Percentiles rank a stretch among this genome's conserved stretches.
Evolutionary conservation across 768 basidiomycete genomes (phyloP).

Genomic region (Leccinellum rugosiceps): DNA sequence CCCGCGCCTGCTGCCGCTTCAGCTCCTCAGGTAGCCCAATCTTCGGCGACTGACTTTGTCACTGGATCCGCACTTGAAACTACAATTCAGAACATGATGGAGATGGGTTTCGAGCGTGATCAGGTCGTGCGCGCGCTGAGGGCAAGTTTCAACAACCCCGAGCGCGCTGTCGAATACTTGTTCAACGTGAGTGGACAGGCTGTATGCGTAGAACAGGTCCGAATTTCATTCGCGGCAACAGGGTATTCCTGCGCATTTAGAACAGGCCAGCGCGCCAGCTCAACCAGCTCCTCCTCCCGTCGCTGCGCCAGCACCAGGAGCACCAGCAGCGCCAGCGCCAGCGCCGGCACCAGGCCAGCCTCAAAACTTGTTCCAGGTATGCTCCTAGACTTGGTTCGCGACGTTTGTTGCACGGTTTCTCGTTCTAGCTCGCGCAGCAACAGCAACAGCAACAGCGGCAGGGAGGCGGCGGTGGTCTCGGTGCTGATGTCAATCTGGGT

Average conservation of each 20-base stretch:
- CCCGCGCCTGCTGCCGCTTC: constrained; percentile 32
- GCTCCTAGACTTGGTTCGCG: constrained; percentile 12
- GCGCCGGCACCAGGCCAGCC: constrained; percentile 42
- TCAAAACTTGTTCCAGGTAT: constrained; percentile 86
- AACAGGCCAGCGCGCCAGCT: constrained; percentile 42
- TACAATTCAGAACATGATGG: constrained; percentile 79
- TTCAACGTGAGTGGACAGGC: constrained; percentile 63
- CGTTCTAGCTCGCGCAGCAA: constrained; percentile 65
- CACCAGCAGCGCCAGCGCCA: constrained; percentile 18
- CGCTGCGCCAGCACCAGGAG: constrained; percentile 36
- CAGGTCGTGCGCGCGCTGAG: constrained; percentile 82
- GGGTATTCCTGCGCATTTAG: constrained; percentile 65
- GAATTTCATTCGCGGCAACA: constrained; percentile 30
- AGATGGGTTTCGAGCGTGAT: constrained; percentile 92
- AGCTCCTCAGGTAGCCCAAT: constrained; percentile 26
- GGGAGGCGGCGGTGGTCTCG: constrained; percentile 26
- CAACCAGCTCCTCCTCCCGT: constrained; percentile 37
- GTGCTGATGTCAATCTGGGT: constrained; percentile 24
- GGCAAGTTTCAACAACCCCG: constrained; percentile 96
- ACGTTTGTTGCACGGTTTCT: neutral
- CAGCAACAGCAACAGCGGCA: constrained; percentile 56
- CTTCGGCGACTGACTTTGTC: constrained; percentile 60
- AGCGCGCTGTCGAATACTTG: constrained; percentile 97
- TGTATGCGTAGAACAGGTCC: neutral
- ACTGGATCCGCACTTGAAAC: constrained; percentile 73